Conservation (phyloP, 208 protist genomes). For the Crithidia mellificae region DNA sequence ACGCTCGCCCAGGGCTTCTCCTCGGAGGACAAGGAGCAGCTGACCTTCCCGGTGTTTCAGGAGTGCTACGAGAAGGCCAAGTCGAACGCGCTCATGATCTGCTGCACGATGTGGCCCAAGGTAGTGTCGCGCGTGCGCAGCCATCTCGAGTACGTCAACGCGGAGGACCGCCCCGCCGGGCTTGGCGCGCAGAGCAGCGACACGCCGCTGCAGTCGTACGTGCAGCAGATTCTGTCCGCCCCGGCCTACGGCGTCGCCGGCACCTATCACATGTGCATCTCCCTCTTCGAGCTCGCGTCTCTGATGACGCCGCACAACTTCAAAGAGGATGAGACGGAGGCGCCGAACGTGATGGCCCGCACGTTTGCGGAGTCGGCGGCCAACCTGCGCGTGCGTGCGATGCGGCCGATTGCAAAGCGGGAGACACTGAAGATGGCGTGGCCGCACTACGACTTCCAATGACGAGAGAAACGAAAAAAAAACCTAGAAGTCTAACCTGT, state of each 20-base stretch:
- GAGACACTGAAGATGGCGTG: constrained; percentile 31
- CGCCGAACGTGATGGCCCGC: constrained; percentile 36
- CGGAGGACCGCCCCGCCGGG: constrained; percentile 19
- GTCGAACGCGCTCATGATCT: constrained; percentile 59
- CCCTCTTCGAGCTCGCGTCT: constrained; percentile 56
- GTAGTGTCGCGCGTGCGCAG: constrained; percentile 45
- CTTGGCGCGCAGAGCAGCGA: constrained; percentile 10
- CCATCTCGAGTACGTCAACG: constrained; percentile 44
- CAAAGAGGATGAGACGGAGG: constrained; percentile 12
- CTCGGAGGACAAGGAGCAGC: constrained; percentile 42
- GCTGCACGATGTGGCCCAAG: constrained; percentile 51
- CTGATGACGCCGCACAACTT: constrained; percentile 37
- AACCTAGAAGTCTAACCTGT: not conserved
- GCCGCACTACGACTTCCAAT: constrained; percentile 23
- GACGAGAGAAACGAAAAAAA: constrained; percentile 15
- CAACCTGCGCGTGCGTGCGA: constrained; percentile 31
- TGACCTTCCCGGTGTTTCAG: constrained; percentile 62
- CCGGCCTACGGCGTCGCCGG: constrained; percentile 53
- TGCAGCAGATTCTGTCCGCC: constrained; percentile 33
- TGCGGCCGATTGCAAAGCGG: constrained; percentile 31
- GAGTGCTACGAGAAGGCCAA: constrained; percentile 69
- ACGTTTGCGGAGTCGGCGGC: constrained; percentile 35
- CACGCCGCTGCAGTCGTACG: constrained; percentile 18
- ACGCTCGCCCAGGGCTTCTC: constrained; percentile 43
- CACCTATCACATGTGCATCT: constrained; percentile 53